These are phyloP conservation scores for Waltiozyma sp. DNA, from an alignment of 1,139 yeast species.

Conservation along the genomic window DNA sequence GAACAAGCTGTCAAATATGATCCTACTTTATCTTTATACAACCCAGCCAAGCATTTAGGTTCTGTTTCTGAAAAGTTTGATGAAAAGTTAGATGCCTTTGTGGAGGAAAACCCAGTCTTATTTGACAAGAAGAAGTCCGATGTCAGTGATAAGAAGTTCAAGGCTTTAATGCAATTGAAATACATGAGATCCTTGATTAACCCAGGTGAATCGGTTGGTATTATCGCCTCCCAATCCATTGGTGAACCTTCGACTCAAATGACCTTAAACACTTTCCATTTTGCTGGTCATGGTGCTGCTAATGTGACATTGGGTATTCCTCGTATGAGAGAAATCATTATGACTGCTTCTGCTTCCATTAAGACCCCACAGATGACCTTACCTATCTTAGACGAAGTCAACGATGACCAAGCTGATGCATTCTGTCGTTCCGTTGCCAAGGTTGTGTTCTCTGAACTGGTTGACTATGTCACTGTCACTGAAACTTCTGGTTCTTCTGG, in stretches of 20 bases:
- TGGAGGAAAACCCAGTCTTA: slow-evolving; percentile 39
- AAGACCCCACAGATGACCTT: slow-evolving; percentile 98
- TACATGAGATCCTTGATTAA: slow-evolving; percentile 89
- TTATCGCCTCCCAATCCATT: slow-evolving; percentile 96
- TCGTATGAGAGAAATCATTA: slow-evolving; percentile 96
- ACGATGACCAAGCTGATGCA: slow-evolving; percentile 79
- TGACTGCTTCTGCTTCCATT: slow-evolving; percentile 94
- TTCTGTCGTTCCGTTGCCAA: slow-evolving; percentile 88
- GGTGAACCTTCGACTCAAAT: slow-evolving; percentile 99
- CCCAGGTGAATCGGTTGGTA: slow-evolving; percentile 99
- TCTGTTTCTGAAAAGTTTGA: slow-evolving; percentile 89
- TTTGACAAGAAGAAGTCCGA: slow-evolving; percentile 33
- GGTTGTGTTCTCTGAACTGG: slow-evolving; percentile 78
- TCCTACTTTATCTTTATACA: slow-evolving; percentile 74
- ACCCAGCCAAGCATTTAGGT: slow-evolving; percentile 77
- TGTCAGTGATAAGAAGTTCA: slow-evolving; percentile 76
- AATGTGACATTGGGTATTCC: slow-evolving; percentile 99
- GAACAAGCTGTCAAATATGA: slow-evolving; percentile 62
- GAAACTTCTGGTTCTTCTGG: slow-evolving; percentile 70
- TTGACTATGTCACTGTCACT: slow-evolving; percentile 74
- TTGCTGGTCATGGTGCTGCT: slow-evolving; percentile 99
- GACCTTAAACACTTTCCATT: slow-evolving; percentile 99
- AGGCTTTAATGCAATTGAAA: slow-evolving; percentile 91
- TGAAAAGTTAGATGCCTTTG: slow-evolving; percentile 62
- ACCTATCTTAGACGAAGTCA: slow-evolving; percentile 70